phyloP scores from a whole-genome alignment of 2,329 filamentous ascomycete species.

The Exophiala spinifera region DNA sequence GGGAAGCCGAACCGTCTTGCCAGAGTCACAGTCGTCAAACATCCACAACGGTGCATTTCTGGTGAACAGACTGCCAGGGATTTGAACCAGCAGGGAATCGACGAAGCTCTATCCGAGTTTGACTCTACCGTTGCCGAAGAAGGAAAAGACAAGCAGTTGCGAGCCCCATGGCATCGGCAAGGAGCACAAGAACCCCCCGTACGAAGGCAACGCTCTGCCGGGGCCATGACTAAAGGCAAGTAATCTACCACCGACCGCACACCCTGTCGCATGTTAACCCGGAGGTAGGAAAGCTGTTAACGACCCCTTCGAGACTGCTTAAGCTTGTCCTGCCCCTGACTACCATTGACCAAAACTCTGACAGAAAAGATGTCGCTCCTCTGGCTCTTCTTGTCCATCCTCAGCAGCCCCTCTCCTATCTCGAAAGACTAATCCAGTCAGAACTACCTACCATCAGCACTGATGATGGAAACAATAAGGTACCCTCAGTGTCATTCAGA shows the following conservation, averaged over 20 bases:
- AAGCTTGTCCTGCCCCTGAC: constrained; percentile 77
- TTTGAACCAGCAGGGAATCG: constrained; percentile 29
- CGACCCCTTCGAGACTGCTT: constrained; percentile 74
- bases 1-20: neutral
- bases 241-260: neutral
- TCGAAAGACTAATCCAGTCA: constrained; percentile 83
- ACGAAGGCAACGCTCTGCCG: constrained; percentile 48
- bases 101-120: constrained; percentile 25
- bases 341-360: constrained; percentile 56
- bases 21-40: neutral
- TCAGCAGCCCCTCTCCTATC: constrained; percentile 85
- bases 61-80: constrained; percentile 23
- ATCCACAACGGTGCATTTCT: constrained; percentile 8
- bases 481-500: constrained; percentile 73
- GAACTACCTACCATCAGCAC: constrained; percentile 69
- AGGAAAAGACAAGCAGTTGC: constrained; percentile 49
- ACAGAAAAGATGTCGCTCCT: constrained; percentile 72
- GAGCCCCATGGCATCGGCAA: constrained; percentile 65
- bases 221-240: constrained; percentile 64
- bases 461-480: constrained; percentile 62
- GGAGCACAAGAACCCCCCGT: constrained; percentile 59
- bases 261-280: neutral
- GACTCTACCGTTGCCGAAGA: constrained; percentile 37
- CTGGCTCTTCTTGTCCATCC: constrained; percentile 83
- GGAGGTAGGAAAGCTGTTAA: constrained; percentile 66